These are phyloP conservation scores for Podaxis mareebaensis DNA, from an alignment of 768 basidiomycete species.

Conservation along the genomic window DNA sequence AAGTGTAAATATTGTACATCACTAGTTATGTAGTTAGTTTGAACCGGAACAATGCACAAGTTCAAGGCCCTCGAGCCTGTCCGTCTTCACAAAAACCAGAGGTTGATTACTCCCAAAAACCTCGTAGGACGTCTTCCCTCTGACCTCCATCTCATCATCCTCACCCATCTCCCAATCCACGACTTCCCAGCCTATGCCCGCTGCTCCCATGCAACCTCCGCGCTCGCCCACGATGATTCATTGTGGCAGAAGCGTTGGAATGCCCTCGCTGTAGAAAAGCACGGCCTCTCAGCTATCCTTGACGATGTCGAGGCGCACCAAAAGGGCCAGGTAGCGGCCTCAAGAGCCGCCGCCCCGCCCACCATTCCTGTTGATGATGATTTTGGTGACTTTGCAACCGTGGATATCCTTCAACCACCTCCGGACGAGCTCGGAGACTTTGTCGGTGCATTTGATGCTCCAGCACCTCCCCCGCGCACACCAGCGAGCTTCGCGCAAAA, in stretches of 20 bases:
- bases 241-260: conserved; percentile 80
- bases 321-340: conserved; percentile 36
- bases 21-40: background rate
- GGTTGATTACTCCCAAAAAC: conserved; percentile 20
- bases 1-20: conserved; percentile 1
- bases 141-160: conserved; percentile 72
- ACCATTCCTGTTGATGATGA: conserved; percentile 77
- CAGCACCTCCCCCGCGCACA: conserved; percentile 17
- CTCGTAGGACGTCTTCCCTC: conserved; percentile 80
- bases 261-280: conserved; percentile 51
- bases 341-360: conserved; percentile 53
- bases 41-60: conserved; percentile 66
- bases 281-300: conserved; percentile 46
- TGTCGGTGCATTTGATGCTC: conserved; percentile 27
- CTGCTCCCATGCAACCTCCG: conserved; percentile 61
- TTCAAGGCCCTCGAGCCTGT: conserved; percentile 84
- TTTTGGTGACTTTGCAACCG: conserved; percentile 82
- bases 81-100: conserved; percentile 34
- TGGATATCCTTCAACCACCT: conserved; percentile 32
- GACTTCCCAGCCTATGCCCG: conserved; percentile 79
- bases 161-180: conserved; percentile 73
- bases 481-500: conserved; percentile 25
- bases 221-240: conserved; percentile 66
- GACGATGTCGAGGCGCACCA: conserved; percentile 58
- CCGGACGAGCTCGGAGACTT: conserved; percentile 44